phyloP scores from a whole-genome alignment of 108 stramenopile species.

The Skeletonema grethae region DNA sequence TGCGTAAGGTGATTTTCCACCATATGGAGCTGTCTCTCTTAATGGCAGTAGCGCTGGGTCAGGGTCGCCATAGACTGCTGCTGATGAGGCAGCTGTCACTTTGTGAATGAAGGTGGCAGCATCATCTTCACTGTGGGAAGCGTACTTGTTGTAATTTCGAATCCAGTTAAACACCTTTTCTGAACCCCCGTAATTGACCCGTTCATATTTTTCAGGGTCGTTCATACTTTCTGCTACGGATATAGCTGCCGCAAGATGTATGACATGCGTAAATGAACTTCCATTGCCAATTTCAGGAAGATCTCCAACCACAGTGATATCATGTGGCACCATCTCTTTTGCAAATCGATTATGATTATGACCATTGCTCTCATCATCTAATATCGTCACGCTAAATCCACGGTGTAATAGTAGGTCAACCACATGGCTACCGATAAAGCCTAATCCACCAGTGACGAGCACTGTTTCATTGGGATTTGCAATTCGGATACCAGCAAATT shows the following conservation, averaged over 20 bases:
- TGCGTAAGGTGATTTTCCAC: slow-evolving; percentile 81
- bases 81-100: slow-evolving; percentile 45
- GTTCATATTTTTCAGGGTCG: slow-evolving; percentile 46
- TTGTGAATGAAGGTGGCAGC: slow-evolving; percentile 21
- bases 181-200: slow-evolving; percentile 46
- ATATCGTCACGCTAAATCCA: slow-evolving; percentile 78
- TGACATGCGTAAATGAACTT: slow-evolving; percentile 69
- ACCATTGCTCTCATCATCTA: slow-evolving; percentile 71
- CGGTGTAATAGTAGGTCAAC: slow-evolving; percentile 62
- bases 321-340: slow-evolving; percentile 40
- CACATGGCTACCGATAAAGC: slow-evolving; percentile 83
- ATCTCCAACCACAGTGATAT: slow-evolving; percentile 47
- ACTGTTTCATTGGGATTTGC: slow-evolving; percentile 47
- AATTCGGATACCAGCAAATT: slow-evolving; percentile 32
- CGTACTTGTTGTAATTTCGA: slow-evolving; percentile 24
- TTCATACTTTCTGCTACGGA: slow-evolving; percentile 66
- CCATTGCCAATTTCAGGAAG: slow-evolving; percentile 47
- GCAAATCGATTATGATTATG: slow-evolving; percentile 47
- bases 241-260: slow-evolving; percentile 55
- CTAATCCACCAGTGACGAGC: slow-evolving; percentile 82
- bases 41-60: slow-evolving; percentile 38
- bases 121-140: background rate
- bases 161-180: slow-evolving; percentile 55
- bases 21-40: slow-evolving; percentile 58
- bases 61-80: slow-evolving; percentile 51